Base-by-base conservation (phyloP, 2,329 filamentous ascomycete species). In the Botryotinia convoluta region DNA sequence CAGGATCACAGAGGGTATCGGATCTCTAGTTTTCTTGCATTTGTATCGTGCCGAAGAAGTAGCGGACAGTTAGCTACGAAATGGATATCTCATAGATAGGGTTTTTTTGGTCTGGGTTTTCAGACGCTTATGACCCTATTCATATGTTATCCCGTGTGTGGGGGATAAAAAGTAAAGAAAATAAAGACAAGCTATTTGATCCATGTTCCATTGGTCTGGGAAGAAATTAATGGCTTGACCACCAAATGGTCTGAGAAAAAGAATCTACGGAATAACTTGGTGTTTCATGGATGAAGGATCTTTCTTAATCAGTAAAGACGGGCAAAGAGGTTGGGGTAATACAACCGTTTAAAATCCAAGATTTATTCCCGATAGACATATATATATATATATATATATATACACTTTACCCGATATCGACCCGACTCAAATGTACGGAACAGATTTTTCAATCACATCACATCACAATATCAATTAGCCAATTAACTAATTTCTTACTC, bases 201-300 rank as follows among this genome's bases (percentile, higher is more conserved):
- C 61, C 61, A 44, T 64, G 61, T 32, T 45, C 4, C 32, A 54
- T 57, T 32, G 14, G 26, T 29, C 32, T 29, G 20, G 35, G 14
- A 18, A 20, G n/a, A 22, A 45, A 32, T 44, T 20, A 29, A 48
- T 48, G 64, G 35, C 45, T 54, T 54, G 45, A 29, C 10, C 62
- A 63, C 61, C 42, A 32, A 63, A 39, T 63, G 39, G 45, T 35
- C 64, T n/a, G 26, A 39, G 44, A 48, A 37, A 67, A 51, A 39
- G 63, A 37, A 67, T 39, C 32, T 54, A 67, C 32, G 35, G 35
- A 39, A 35, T 39, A 9, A 22, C 26, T 39, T 44, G 26, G 32
- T 54, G 45, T 54, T 67, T 67, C 45, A 62, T 63, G 57, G 69
- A 45, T 71, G 29, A 71, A 26, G 60, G 22, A 48, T n/a, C 35